Base-by-base conservation (phyloP, 805 yeast species). In the Cyberlindnera mycetangii region DNA sequence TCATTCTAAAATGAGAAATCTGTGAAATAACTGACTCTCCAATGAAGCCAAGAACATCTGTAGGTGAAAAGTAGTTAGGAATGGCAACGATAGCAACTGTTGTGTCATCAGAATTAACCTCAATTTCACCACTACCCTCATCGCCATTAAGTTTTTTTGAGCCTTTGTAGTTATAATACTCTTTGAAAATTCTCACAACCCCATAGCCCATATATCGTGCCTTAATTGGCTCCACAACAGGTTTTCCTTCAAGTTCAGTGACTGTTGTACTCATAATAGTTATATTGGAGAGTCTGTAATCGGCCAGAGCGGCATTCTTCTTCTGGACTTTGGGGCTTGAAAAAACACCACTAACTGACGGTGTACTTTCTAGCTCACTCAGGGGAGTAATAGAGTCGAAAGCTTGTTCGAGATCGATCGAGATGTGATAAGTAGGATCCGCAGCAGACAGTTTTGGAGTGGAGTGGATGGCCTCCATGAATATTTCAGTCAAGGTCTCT, bases 31-130 rank as follows among this genome's bases (percentile, higher is more conserved):
- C 71, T 1, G 71, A 66, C 37, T 82, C 82, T 19, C 95, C 95
- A 10, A 90, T 76, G 59, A 83, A 89, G 5, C 92, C 95, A 4
- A 89, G 62, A 19, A 90, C 60, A 55, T 89, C 97, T 19, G 89
- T 83, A 0, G 92, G 86, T 0, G 95, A 82, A 62, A 89, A 83
- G 60, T 89, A 90, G 10, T 85, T 80, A 0, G 97, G 97, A 0
- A 89, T 82, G 0, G 95, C 89, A n/a, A 89, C 63, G 16, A 89
- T 85, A 1, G 92, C 81, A 4, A 87, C 78, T 66, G 85, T 83
- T 1, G 89, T 76, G 28, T 75, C 80, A 57, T 81, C 84, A 0
- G 80, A 80, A 4, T 66, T 62, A 7, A 62, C 61, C 17, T 61
- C 64, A 22, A 56, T 45, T 34, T 50, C 48, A 21, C 39, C 27